Base-by-base conservation (phyloP, 768 basidiomycete genomes). In the Boletellus ananiceps region DNA sequence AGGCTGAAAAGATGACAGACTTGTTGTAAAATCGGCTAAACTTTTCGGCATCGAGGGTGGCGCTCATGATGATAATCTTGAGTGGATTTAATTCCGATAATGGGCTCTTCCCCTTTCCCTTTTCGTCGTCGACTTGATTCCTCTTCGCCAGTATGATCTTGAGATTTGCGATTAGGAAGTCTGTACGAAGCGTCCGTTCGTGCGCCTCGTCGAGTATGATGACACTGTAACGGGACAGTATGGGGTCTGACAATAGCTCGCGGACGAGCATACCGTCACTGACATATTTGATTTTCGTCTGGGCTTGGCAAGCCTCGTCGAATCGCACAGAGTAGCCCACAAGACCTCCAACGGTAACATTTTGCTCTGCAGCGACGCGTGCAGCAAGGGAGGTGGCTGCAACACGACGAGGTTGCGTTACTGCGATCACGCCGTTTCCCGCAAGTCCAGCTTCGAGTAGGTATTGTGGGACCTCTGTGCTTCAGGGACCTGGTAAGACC, bases 251-350 rank as follows among this genome's bases (percentile, higher is more conserved):
- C 52, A 94, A 76, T 43, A 94, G 79, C 74, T 99, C 96, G 37
- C 93, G 82, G 37, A 94, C 86, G 56, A 98, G 84, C 89, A 98
- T 97, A 54, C 96, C 96, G 60, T 99, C 96, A 47, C 94, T 98
- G 69, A 96, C 78, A 63, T 93, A 99, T 70, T 97, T 98, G 69
- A 98, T 88, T 41, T 84, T 80, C 4, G 96, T 99, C 2, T 80
- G 72, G 0, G 78, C 62, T 9, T 82, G 75, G 12, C 77, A 79
- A 16, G 79, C 72, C 61, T 98, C 95, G 65, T 98, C 93, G 67
- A 99, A 99, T 13, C 96, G 88, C 34, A 99, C 93, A 2, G 92
- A 83, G 67, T 99, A 99, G 5, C 96, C 95, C 35, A 99, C 91
- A 21, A 83, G 69, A 6, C 77, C 70, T 39, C 96, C 96, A 2